Evolutionary conservation across 1,139 yeast species (phyloP).

Genomic region (Geotrichum reessii): DNA sequence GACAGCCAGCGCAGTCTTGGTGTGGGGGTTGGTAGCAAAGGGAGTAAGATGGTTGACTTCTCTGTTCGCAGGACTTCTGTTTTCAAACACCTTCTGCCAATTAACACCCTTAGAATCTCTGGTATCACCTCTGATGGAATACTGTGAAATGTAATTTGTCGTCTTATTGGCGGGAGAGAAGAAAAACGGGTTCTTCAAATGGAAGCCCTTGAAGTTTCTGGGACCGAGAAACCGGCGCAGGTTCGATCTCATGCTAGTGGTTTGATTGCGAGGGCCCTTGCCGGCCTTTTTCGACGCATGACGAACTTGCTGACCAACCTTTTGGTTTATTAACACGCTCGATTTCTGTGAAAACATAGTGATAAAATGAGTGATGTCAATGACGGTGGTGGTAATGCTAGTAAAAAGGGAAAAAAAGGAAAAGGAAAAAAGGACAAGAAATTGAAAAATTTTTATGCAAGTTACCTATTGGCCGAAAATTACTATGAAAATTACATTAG

Average conservation of each 20-base stretch:
- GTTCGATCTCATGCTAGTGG: conserved; percentile 38
- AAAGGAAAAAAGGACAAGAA: neutral
- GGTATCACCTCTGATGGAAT: conserved; percentile 43
- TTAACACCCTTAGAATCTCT: conserved; percentile 18
- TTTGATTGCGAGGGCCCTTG: conserved; percentile 18
- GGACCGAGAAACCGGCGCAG: conserved; percentile 66
- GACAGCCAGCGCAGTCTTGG: conserved; percentile 61
- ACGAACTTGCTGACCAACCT: conserved; percentile 14
- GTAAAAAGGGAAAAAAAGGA: neutral
- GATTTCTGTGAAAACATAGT: conserved; percentile 4
- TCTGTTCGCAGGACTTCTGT: conserved; percentile 11
- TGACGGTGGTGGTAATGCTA: neutral
- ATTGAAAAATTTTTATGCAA: neutral
- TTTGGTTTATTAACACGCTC: conserved; percentile 9
- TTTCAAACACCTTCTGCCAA: conserved; percentile 26
- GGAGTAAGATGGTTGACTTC: conserved; percentile 45
- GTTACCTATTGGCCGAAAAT: conserved; percentile 4
- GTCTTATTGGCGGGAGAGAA: conserved; percentile 65
- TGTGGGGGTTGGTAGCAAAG: conserved; percentile 67
- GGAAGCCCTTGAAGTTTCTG: conserved; percentile 75
- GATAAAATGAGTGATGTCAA: neutral
- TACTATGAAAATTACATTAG: neutral
- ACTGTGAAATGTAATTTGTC: conserved; percentile 61
- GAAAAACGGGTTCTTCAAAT: conserved; percentile 68
- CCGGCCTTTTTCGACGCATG: conserved; percentile 17